Percentiles rank a stretch among this genome's conserved stretches.
These are phyloP conservation scores for Verticillium nonalfalfae DNA, from an alignment of 2,329 filamentous ascomycete genomes.

Conservation along the genomic window DNA sequence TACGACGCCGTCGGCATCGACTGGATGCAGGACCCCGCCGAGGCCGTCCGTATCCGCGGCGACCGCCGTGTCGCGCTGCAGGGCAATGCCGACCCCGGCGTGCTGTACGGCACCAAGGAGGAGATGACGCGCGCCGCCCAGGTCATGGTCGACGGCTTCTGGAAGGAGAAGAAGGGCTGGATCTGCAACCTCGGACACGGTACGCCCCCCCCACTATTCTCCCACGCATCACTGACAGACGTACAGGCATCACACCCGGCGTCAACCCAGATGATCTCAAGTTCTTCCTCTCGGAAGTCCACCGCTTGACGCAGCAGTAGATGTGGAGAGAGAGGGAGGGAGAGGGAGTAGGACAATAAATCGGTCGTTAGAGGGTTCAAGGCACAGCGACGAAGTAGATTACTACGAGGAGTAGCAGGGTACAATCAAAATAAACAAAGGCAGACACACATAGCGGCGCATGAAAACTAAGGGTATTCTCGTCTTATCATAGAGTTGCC, in stretches of 20 bases:
- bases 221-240: background rate
- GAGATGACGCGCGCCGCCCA: conserved; percentile 79
- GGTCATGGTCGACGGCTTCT: conserved; percentile 83
- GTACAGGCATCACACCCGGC: conserved; percentile 79
- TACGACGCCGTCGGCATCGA: conserved; percentile 94
- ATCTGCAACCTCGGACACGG: conserved; percentile 96
- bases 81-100: conserved; percentile 91
- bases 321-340: background rate
- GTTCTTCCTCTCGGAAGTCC: conserved; percentile 91
- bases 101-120: conserved; percentile 78
- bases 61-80: conserved; percentile 73
- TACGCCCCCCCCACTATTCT: conserved; percentile 39
- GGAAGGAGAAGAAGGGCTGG: conserved; percentile 82
- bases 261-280: conserved; percentile 90
- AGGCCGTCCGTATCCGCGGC: conserved; percentile 74
- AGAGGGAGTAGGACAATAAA: background rate
- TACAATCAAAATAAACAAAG: background rate
- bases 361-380: too few species aligned
- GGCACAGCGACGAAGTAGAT: too few species aligned
- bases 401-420: background rate
- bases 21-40: conserved; percentile 85
- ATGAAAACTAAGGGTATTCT: background rate
- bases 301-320: conserved; percentile 54
- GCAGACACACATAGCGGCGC: background rate
- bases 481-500: background rate